Evolutionary conservation across 768 basidiomycete genomes (phyloP).

Genomic region (Auricularia sp.): DNA sequence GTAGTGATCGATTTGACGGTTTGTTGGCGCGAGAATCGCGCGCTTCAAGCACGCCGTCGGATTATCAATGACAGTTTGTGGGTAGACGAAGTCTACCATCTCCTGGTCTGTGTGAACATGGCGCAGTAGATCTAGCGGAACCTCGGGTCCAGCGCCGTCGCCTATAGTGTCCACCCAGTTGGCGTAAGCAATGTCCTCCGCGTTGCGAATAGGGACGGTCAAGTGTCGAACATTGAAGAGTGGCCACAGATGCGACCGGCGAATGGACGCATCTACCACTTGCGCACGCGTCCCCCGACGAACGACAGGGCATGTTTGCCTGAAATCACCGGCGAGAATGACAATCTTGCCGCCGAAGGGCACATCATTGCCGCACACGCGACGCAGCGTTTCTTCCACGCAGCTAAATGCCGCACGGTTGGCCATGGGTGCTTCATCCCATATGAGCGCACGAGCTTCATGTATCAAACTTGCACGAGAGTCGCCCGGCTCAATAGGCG

Average conservation of each 20-base stretch:
- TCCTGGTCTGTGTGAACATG: conserved; percentile 7
- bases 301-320: conserved; percentile 32
- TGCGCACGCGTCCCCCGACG: conserved; percentile 16
- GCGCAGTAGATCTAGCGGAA: conserved; percentile 16
- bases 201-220: conserved; percentile 25
- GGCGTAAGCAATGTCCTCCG: conserved; percentile 25
- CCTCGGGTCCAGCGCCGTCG: conserved; percentile 19
- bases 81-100: conserved; percentile 21
- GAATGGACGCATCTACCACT: too few relatives aligned
- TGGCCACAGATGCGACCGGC: conserved; percentile 17
- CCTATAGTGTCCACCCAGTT: conserved; percentile 29
- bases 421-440: too few relatives aligned
- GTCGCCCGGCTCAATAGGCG: too few relatives aligned
- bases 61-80: conserved; percentile 15
- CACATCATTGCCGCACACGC: conserved; percentile 6
- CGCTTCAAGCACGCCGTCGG: conserved; percentile 19
- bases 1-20: conserved; percentile 12
- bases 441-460: too few relatives aligned
- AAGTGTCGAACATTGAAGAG: conserved; percentile 20
- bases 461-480: too few relatives aligned
- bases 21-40: conserved; percentile 29
- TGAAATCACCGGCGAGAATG: conserved; percentile 30
- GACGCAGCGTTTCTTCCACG: too few relatives aligned
- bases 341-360: conserved; percentile 30
- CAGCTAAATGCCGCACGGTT: too few relatives aligned